Conservation (phyloP, 2,329 filamentous ascomycete genomes). For the Macrophomina pseudophaseolina region DNA sequence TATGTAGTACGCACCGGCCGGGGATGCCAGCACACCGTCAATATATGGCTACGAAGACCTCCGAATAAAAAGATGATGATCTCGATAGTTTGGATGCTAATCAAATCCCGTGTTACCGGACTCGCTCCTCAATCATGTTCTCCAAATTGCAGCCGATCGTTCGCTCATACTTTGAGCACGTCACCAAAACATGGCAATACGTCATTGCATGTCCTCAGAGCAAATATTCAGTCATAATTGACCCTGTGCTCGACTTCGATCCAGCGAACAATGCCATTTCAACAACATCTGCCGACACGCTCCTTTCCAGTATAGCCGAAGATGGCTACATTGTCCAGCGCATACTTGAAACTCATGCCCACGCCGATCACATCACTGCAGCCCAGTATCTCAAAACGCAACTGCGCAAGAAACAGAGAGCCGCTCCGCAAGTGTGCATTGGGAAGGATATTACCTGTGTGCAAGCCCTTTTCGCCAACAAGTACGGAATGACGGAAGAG, state of each 20-base stretch:
- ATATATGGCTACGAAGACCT: too few relatives aligned
- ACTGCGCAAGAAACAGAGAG: slow-evolving; percentile 53
- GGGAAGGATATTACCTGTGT: slow-evolving; percentile 60
- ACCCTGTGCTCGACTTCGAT: slow-evolving; percentile 66
- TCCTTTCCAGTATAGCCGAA: slow-evolving; percentile 53
- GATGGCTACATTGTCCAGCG: slow-evolving; percentile 55
- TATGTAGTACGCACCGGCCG: too few relatives aligned
- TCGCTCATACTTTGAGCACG: slow-evolving; percentile 42
- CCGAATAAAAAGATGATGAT: too few relatives aligned
- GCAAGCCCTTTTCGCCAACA: slow-evolving; percentile 56
- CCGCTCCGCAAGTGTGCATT: slow-evolving; percentile 57
- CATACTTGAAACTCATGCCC: slow-evolving; percentile 67
- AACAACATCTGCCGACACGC: slow-evolving; percentile 58
- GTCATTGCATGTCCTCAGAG: slow-evolving; percentile 61
- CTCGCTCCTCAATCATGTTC: neutral
- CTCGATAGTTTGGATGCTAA: too few relatives aligned
- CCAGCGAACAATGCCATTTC: slow-evolving; percentile 50
- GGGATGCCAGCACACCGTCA: too few relatives aligned
- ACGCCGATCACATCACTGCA: slow-evolving; percentile 66
- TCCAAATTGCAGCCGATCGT: slow-evolving; percentile 25
- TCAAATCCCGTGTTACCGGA: neutral
- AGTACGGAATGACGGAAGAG: slow-evolving; percentile 52
- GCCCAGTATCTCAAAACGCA: slow-evolving; percentile 51
- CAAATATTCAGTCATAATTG: slow-evolving; percentile 61
- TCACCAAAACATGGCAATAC: slow-evolving; percentile 65